Evolutionary conservation across 1,139 yeast genomes (phyloP), one percentile per base, ranked within the genome.

Genomic region (Blastobotrys illinoisensis): DNA sequence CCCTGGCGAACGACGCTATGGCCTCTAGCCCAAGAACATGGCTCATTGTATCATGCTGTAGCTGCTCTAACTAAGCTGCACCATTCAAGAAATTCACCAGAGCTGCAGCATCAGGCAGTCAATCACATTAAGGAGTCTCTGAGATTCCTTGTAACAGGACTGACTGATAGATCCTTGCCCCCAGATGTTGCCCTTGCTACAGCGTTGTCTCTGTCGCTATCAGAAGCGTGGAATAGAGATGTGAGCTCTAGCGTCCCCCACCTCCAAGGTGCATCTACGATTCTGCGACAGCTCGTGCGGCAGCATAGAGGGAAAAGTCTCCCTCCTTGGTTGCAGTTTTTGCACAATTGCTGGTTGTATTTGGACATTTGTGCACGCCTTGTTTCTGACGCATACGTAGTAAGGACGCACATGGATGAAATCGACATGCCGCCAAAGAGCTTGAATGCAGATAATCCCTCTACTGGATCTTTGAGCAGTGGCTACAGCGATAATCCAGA

Each of bases 141-240:
- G 56, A 71, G 77, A 44, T 85, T 81, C 56, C 69, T 83, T 19
- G 86, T 85, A 1, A 75, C 79, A 58, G 86, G 85, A 0, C 71
- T 82, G 46, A 76, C 83, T 11, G 67, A 67, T 47, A 66, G 70
- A 32, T 72, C 77, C 2, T 72, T 81, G 11, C 84, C 85, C 1
- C 81, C 82, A n/a, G 87, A 83, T 62, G 80, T 83, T 21, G 87
- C 88, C 1, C 70, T 84, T 28, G 82, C 85, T 0, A 80, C 87
- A 0, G 83, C 88, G 58, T 67, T 84, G 54, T 80, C 82, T 23
- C 70, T 84, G 56, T 84, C 88, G 0, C 79, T 82, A 51, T 79
- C 85, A 50, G 89, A 85, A 65, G 76, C 85, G 1, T 85, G 88
- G 88, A 86, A 82, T 62, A 77, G 84, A 18, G 85, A 79, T 59